Conservation (phyloP, 2,329 filamentous ascomycete species). For the Microdochium trichocladiopsis region DNA sequence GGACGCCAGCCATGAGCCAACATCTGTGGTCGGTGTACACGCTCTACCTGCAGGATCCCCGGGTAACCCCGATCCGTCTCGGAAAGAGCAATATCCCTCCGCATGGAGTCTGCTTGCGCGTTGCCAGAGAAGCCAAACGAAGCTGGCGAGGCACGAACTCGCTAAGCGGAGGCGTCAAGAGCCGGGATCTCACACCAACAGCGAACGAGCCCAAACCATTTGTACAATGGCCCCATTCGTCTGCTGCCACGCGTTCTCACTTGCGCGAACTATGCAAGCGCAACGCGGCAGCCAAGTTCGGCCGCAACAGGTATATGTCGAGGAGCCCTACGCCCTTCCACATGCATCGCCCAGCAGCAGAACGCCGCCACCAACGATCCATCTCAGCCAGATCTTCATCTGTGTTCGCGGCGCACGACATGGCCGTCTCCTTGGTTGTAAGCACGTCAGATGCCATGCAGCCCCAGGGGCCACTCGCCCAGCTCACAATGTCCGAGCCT, state of each 20-base stretch:
- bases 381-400: slow-evolving; percentile 37
- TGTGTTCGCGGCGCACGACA: slow-evolving; percentile 53
- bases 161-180: slow-evolving; percentile 26
- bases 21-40: slow-evolving; percentile 61
- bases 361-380: slow-evolving; percentile 39
- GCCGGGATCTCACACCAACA: slow-evolving; percentile 50
- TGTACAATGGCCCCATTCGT: slow-evolving; percentile 58
- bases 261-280: slow-evolving; percentile 56
- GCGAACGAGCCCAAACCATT: slow-evolving; percentile 38
- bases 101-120: slow-evolving; percentile 55
- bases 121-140: slow-evolving; percentile 58
- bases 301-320: slow-evolving; percentile 39
- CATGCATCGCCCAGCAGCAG: slow-evolving; percentile 27
- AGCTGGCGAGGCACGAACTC: slow-evolving; percentile 58
- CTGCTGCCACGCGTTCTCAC: slow-evolving; percentile 53
- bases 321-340: slow-evolving; percentile 50
- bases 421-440: slow-evolving; percentile 54
- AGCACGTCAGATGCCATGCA: slow-evolving; percentile 62
- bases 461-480: slow-evolving; percentile 51
- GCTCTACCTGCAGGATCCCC: slow-evolving; percentile 59
- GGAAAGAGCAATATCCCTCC: slow-evolving; percentile 58
- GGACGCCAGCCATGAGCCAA: slow-evolving; percentile 58
- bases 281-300: slow-evolving; percentile 37
- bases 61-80: slow-evolving; percentile 58
- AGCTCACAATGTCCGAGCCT: slow-evolving; percentile 41